A percentile compares a stretch with the other conserved stretches of the same genome.
Evolutionary conservation across 2,329 filamentous ascomycete genomes (phyloP).

Genomic region (Cyphellophora attinorum): DNA sequence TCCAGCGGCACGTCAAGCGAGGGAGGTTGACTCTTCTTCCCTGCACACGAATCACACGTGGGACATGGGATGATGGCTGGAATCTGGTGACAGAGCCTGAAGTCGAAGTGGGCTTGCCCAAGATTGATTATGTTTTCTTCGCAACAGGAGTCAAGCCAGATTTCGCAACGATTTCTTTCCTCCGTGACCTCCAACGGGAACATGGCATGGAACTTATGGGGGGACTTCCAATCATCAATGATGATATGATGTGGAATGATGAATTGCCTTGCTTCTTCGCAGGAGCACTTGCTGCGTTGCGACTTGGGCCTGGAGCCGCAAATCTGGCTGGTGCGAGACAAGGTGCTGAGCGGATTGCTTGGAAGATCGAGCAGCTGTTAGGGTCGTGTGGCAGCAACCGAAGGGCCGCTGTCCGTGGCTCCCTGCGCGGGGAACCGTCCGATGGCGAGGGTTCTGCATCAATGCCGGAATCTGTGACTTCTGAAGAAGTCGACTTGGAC

Average conservation of each 20-base stretch:
- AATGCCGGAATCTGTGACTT: no score
- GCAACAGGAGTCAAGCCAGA: constrained; percentile 63
- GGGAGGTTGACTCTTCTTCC: constrained; percentile 48
- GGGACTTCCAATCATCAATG: constrained; percentile 63
- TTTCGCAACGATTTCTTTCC: constrained; percentile 49
- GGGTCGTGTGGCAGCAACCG: no score
- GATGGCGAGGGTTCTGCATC: no score
- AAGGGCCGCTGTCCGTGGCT: no score
- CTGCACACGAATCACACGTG: constrained; percentile 51
- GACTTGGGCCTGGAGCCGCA: constrained; percentile 61
- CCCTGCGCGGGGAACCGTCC: no score
- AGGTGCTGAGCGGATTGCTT: constrained; percentile 64
- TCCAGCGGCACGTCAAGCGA: constrained; percentile 49
- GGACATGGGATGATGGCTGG: constrained; percentile 23
- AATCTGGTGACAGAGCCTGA: constrained; percentile 44
- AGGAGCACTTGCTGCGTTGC: constrained; percentile 56
- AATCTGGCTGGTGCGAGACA: constrained; percentile 66
- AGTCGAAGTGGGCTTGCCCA: constrained; percentile 41
- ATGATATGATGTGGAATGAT: constrained; percentile 66
- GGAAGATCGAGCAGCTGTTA: constrained; percentile 56
- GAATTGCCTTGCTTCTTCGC: constrained; percentile 66
- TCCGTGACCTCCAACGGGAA: constrained; percentile 49
- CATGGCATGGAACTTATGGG: constrained; percentile 54
- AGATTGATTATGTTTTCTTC: constrained; percentile 61
- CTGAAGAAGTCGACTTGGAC: no score